Conservation (phyloP, 768 basidiomycete genomes). For the Panaeolus papilionaceus region DNA sequence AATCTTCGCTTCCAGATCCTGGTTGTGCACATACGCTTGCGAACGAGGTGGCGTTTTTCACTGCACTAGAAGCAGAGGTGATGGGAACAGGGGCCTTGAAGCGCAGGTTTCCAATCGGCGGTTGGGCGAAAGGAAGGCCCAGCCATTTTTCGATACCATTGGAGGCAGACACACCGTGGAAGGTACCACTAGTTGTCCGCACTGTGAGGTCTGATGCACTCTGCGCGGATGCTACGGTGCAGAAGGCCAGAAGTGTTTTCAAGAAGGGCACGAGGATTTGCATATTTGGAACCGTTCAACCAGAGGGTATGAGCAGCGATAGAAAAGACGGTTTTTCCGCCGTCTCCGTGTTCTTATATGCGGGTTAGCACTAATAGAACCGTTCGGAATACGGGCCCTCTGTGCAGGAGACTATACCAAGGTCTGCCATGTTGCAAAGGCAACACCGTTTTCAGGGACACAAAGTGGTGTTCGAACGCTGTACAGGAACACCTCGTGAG, state of each 20-base stretch:
- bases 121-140: slow-evolving; percentile 55
- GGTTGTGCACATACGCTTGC: slow-evolving; percentile 52
- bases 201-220: slow-evolving; percentile 19
- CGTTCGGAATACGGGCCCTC: neutral
- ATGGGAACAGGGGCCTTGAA: slow-evolving; percentile 50
- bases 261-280: neutral
- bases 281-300: neutral
- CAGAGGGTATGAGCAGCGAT: neutral
- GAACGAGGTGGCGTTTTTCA: slow-evolving; percentile 44
- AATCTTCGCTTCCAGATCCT: slow-evolving; percentile 46
- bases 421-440: neutral
- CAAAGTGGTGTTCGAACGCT: neutral
- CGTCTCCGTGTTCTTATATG: neutral
- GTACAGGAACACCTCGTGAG: neutral
- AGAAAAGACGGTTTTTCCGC: neutral
- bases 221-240: slow-evolving; percentile 2
- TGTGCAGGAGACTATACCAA: too few relatives aligned
- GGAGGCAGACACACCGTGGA: slow-evolving; percentile 38
- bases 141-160: slow-evolving; percentile 54
- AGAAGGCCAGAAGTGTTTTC: neutral
- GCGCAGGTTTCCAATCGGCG: slow-evolving; percentile 50
- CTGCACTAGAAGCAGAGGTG: slow-evolving; percentile 26
- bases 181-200: slow-evolving; percentile 40
- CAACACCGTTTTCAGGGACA: neutral
- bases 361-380: neutral